A percentile compares a stretch with the other conserved stretches of the same genome.
Evolutionary conservation across 1,139 yeast genomes (phyloP).

Genomic region (Ogataea hybrid): DNA sequence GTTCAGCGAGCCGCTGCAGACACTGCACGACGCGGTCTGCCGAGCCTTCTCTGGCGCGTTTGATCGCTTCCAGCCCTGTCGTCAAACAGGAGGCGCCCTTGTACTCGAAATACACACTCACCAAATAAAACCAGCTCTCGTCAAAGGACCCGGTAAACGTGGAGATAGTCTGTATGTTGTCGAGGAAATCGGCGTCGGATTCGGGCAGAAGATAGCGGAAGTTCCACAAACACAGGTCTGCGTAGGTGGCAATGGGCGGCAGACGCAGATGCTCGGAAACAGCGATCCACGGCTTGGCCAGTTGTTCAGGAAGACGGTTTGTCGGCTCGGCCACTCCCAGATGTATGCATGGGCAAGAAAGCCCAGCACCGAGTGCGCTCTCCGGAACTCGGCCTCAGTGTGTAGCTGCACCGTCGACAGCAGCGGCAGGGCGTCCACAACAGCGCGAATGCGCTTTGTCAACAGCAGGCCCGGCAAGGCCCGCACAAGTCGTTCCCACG

Average conservation of each 20-base stretch:
- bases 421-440: slow-evolving; percentile 58
- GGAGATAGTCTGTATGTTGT: slow-evolving; percentile 72
- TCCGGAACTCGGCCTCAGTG: slow-evolving; percentile 52
- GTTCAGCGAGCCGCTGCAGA: slow-evolving; percentile 68
- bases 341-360: slow-evolving; percentile 86
- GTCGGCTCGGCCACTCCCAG: slow-evolving; percentile 67
- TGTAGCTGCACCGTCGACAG: slow-evolving; percentile 46
- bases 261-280: slow-evolving; percentile 61
- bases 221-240: slow-evolving; percentile 88
- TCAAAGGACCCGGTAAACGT: slow-evolving; percentile 91
- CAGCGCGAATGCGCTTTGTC: slow-evolving; percentile 56
- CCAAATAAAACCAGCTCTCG: slow-evolving; percentile 92
- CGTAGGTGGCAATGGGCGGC: slow-evolving; percentile 87
- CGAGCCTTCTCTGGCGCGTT: slow-evolving; percentile 45
- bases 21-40: slow-evolving; percentile 40
- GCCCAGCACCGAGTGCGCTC: slow-evolving; percentile 78
- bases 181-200: slow-evolving; percentile 42
- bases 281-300: slow-evolving; percentile 68
- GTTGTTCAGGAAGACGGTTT: slow-evolving; percentile 62
- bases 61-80: slow-evolving; percentile 61
- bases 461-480: slow-evolving; percentile 72
- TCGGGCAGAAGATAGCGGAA: slow-evolving; percentile 60
- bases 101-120: slow-evolving; percentile 82
- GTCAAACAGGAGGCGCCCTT: slow-evolving; percentile 69
- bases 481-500: slow-evolving; percentile 73